Base-by-base conservation (phyloP, 148 eudicot genomes). In the Chenopodium quinoa region DNA sequence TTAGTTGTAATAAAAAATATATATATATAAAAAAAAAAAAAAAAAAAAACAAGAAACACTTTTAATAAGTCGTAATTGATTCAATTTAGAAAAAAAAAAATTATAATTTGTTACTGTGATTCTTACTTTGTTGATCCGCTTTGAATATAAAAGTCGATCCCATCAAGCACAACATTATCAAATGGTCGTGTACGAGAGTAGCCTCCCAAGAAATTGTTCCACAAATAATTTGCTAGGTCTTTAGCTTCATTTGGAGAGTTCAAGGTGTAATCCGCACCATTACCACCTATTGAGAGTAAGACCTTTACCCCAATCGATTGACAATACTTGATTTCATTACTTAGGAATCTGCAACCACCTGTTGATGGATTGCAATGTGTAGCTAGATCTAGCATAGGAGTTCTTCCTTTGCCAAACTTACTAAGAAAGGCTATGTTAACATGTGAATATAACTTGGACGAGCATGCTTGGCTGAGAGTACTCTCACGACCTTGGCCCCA, bases 221-320 rank as follows among this genome's bases (percentile, higher is more conserved):
- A 84, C 14, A 86, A n/a, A 54, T 79, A 82, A 11, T 48, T 29
- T 3, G 84, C 85, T 2, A 74, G 46, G 27, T 75, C 58, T 2
- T 54, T 11, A 20, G 90, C 86, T 13, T 88, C 90, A 1, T 66
- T 81, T 2, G 64, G 60, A 0, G 90, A 81, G 12, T 56, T 29
- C 27, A 88, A 71, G 10, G 70, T 12, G 77, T 88, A 88, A 73
- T 56, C 71, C 2, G 82, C 79, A 2, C 50, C 52, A 40, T 86
- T 86, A 32, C 88, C 90, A 1, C 90, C 88, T 22, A 88, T 75
- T 2, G 88, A 88, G 66, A 88, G 80, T 40, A 88, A 46, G 3
- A 88, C 86, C 80, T 81, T 87, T 22, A 84, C 37, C 10, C 86
- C 84, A 20, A 10, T 20, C 4, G 77, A 75, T 64, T 86, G 88